Percentiles rank a stretch among this genome's conserved stretches.
Conservation (phyloP, 441 rosid genomes). For the Daphne laureola region DNA sequence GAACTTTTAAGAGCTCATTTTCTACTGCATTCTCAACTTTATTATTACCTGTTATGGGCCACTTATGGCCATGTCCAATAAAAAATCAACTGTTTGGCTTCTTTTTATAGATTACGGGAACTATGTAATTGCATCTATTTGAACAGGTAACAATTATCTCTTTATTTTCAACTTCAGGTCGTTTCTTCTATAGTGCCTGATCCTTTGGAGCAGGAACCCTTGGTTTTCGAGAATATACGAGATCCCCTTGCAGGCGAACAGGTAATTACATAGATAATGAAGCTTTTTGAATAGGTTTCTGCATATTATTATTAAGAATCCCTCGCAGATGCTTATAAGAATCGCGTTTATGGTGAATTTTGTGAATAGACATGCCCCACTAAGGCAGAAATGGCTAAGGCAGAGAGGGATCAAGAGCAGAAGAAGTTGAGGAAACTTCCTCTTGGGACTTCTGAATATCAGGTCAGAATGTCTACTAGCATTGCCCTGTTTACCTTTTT, state of each 20-base stretch:
- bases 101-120: no score
- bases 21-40: no score
- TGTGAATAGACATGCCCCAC: conserved; percentile 88
- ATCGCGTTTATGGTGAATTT: conserved; percentile 4
- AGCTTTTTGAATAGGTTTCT: not conserved
- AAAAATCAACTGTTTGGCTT: no score
- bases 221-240: conserved; percentile 71
- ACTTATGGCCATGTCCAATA: no score
- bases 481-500: no score
- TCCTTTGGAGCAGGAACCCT: conserved; percentile 56
- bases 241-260: conserved; percentile 95
- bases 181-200: conserved; percentile 49
- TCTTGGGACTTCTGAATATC: conserved; percentile 91
- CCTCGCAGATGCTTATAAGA: no score
- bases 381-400: conserved; percentile 89
- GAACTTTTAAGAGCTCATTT: no score
- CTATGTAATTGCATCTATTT: no score
- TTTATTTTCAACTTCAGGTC: conserved; percentile 34
- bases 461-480: conserved; percentile 35
- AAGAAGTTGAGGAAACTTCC: conserved; percentile 61
- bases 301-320: not conserved
- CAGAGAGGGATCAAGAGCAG: conserved; percentile 51
- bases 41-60: no score
- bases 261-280: conserved; percentile 27
- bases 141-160: not conserved